Base-by-base conservation (phyloP, 2,329 filamentous ascomycete genomes). In the Xylariaceae sp. region DNA sequence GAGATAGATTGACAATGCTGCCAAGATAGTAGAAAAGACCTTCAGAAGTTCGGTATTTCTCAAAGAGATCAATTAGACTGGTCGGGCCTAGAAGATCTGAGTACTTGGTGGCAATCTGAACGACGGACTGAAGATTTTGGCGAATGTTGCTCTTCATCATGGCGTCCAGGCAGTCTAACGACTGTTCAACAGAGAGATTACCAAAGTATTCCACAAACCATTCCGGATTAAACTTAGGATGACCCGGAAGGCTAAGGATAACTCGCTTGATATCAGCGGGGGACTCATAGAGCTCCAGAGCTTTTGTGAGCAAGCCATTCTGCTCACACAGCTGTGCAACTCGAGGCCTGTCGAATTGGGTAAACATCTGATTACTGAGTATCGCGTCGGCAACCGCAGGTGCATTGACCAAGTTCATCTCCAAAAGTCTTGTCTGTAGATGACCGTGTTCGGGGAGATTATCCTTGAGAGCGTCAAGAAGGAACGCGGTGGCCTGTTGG, bases 371-470 rank as follows among this genome's bases (percentile, higher is more conserved):
- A 67, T 99, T 99, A 61, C 92, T 89, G 39, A 99, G 83, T 63
- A 99, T 99, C 32, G 94, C 94, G 71, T 99, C 95, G 3, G 95
- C 94, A 51, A 99, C 95, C 72, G 97, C 94, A 47, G 94, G 94
- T 1, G 94, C 95, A 63, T 96, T 95, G 73, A 95, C 80, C 59
- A 99, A 75, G 72, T 99, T 99, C 92, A 99, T 97, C 79, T 99
- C 95, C 52, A 99, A 77, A 2, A 99, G 80, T 56, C 94, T 87
- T 19, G 95, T 99, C 74, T 99, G 94, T 37, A 99, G 80, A 62
- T 92, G 86, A 37, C 86, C 92, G 68, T 99, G 92, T 71, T 99
- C 94, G 0, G 91, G 91, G 65, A 86, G 87, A 76, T 99, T 96
- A 63, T 94, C 90, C 72, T 96, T 94, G 32, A 99, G 81, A 2